Evolutionary conservation across 495 filamentous ascomycete genomes (phyloP).

Genomic region (Daldinia childiae): DNA sequence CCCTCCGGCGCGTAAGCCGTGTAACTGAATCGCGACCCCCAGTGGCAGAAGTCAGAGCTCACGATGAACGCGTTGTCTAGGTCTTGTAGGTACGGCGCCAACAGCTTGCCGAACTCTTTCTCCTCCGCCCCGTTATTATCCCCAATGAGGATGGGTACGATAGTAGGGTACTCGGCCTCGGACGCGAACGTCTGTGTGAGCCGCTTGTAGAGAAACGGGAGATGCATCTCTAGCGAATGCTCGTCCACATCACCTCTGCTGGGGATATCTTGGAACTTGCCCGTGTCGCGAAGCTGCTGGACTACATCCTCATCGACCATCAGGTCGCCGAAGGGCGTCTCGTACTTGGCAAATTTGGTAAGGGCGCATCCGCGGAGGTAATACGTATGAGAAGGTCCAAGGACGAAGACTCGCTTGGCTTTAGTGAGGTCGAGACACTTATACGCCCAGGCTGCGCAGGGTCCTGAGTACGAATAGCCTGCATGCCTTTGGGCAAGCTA

Average conservation of each 20-base stretch:
- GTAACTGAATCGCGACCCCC: constrained; percentile 88
- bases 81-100: constrained; percentile 84
- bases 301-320: constrained; percentile 75
- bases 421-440: constrained; percentile 81
- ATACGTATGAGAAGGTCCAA: constrained; percentile 92
- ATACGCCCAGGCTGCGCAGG: constrained; percentile 95
- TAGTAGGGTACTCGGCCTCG: constrained; percentile 67
- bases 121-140: constrained; percentile 72
- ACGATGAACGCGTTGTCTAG: constrained; percentile 83
- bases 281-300: constrained; percentile 66
- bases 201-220: constrained; percentile 92
- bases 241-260: constrained; percentile 78
- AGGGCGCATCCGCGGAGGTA: constrained; percentile 82
- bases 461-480: constrained; percentile 94
- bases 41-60: constrained; percentile 96
- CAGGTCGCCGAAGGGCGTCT: constrained; percentile 85
- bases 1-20: constrained; percentile 75
- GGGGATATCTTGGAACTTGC: constrained; percentile 79
- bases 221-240: constrained; percentile 96
- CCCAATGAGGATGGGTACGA: constrained; percentile 93
- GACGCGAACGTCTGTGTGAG: constrained; percentile 65
- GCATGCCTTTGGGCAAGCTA: constrained; percentile 73
- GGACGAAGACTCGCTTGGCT: constrained; percentile 89
- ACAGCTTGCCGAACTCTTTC: constrained; percentile 70
- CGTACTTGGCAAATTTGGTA: constrained; percentile 77